These are phyloP conservation scores for Chenopodium berlandieri DNA, from an alignment of 148 eudicot genomes.

Conservation along the genomic window DNA sequence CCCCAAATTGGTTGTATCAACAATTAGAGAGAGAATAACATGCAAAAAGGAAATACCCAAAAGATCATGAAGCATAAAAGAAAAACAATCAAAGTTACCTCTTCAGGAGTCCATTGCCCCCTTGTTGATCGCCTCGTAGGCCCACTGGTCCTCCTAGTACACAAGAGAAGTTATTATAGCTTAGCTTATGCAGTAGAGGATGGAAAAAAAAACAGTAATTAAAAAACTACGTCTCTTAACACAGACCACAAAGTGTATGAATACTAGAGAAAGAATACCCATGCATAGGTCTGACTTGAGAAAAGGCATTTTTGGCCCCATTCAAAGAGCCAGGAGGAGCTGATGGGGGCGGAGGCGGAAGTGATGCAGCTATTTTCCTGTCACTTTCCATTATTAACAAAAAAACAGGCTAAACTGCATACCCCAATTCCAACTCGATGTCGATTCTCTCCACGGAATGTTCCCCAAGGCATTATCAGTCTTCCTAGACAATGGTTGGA, in stretches of 20 bases:
- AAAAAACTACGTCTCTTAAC: not conserved
- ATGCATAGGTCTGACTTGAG: constrained; percentile 54
- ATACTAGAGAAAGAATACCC: constrained; percentile 45
- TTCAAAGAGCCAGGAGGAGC: constrained; percentile 31
- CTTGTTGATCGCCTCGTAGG: constrained; percentile 97
- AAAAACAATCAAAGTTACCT: constrained; percentile 43
- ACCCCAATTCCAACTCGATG: constrained; percentile 48
- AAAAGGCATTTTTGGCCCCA: constrained; percentile 39
- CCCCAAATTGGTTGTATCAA: not conserved
- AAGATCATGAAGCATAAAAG: not conserved
- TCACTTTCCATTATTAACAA: constrained; percentile 58
- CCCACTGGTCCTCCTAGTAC: constrained; percentile 85
- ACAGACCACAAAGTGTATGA: constrained; percentile 11
- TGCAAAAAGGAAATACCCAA: not conserved
- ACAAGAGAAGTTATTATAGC: constrained; percentile 4
- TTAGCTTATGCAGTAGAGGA: not conserved
- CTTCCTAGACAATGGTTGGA: constrained; percentile 35
- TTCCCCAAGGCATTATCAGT: constrained; percentile 71
- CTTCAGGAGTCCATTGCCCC: constrained; percentile 97
- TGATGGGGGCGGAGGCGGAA: constrained; percentile 26
- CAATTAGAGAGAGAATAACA: not conserved
- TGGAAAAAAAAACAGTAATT: not conserved
- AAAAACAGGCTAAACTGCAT: constrained; percentile 38
- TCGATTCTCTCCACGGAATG: constrained; percentile 42
- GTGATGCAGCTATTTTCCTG: constrained; percentile 39